These are phyloP conservation scores for Pisolithus marmoratus DNA, from an alignment of 768 basidiomycete genomes.

Conservation along the genomic window DNA sequence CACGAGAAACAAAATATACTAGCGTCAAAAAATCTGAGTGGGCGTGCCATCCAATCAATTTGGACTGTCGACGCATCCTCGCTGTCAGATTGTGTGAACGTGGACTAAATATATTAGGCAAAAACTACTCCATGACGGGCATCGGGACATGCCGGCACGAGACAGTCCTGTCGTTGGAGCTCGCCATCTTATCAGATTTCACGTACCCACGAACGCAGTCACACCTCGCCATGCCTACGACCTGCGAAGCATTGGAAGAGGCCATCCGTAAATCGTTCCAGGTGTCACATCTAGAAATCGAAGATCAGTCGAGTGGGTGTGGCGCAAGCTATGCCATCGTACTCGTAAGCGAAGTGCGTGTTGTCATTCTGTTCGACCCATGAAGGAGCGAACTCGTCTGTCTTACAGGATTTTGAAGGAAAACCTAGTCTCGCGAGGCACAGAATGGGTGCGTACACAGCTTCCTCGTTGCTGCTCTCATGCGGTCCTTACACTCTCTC, in stretches of 20 bases:
- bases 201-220: background rate
- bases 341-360: conserved; percentile 68
- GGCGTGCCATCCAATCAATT: too few species aligned
- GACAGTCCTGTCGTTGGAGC: too few species aligned
- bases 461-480: background rate
- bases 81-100: too few species aligned
- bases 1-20: too few species aligned
- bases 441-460: conserved; percentile 47
- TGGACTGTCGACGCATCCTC: too few species aligned
- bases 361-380: background rate
- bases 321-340: conserved; percentile 72
- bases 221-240: conserved; percentile 50
- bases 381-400: background rate
- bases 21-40: too few species aligned
- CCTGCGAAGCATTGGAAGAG: conserved; percentile 48
- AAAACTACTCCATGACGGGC: too few species aligned
- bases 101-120: too few species aligned
- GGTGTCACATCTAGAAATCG: conserved; percentile 63
- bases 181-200: background rate
- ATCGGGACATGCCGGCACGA: too few species aligned
- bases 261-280: conserved; percentile 60
- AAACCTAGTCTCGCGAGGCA: conserved; percentile 77
- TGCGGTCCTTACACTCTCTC: conserved; percentile 4
- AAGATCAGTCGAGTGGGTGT: conserved; percentile 76
- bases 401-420: conserved; percentile 62